Base-by-base conservation (phyloP, 176 grass and related monocot species). In the Musa schizocarpa region DNA sequence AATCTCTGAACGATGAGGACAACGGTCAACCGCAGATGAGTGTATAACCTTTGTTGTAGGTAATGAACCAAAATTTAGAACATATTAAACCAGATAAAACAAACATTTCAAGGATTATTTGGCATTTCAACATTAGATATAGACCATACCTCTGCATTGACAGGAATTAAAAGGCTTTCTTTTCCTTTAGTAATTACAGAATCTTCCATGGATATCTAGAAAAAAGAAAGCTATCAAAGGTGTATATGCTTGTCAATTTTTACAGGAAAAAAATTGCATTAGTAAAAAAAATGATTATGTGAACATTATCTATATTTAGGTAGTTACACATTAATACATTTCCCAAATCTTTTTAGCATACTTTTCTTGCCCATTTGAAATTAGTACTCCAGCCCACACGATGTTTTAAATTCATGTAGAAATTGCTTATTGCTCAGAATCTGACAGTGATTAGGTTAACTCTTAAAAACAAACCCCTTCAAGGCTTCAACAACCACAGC, bases 141-240 rank as follows among this genome's bases (percentile, higher is more conserved):
- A 62, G 78, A 59, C 52, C 49, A 59, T 57, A 99, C 90, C 81
- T 94, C 68, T 66, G 95, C 80, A 73, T 19, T 83, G 62, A 94
- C 78, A 81, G 90, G 95, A 87, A 99, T 94, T 71, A 99, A 29
- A 34, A 99, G 95, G 82, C 88, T 89, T 81, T 94, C 88, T 77
- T 98, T 98, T 81, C 95, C 86, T 80, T 54, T 91, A 25, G 86
- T 86, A 73, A 89, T 43, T 13, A 57, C 78, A 7, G 66, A 81
- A 49, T 79, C 90, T 73, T 86, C 86, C 88, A 91, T 89, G 78
- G 82, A 86, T 89, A 94, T 87, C 95, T 96, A 84, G 52, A 25
- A 63, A 61, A 8, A 64, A 65, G 57, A 61, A 61, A n/a, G 21
- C 20, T 5, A 13, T 11, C 24, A 27, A 26, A 3, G 23, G 20